Conservation (phyloP, 306 rosid genomes). For the Betula pendula region DNA sequence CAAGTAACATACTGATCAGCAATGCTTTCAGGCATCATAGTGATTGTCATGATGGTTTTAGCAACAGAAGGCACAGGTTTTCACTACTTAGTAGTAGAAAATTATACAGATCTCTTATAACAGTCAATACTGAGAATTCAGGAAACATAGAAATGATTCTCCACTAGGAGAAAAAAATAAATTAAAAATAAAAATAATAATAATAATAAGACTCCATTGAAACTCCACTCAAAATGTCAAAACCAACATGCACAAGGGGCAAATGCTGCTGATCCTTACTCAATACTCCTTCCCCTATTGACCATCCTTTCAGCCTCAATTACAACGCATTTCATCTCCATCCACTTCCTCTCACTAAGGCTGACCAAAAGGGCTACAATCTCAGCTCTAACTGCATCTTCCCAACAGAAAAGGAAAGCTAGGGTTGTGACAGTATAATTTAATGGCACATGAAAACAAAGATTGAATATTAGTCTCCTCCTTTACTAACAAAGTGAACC, state of each 20-base stretch:
- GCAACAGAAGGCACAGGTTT: background rate
- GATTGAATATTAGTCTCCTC: too few relatives aligned
- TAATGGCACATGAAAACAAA: too few relatives aligned
- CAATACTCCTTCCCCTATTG: background rate
- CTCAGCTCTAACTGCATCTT: too few relatives aligned
- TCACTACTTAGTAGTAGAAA: background rate
- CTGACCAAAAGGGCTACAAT: too few relatives aligned
- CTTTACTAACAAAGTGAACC: too few relatives aligned
- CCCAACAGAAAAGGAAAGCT: too few relatives aligned
- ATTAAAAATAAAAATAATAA: background rate
- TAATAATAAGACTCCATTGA: background rate
- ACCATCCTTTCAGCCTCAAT: background rate
- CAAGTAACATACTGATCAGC: slow-evolving; percentile 8
- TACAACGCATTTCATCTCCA: background rate
- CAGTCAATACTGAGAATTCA: background rate
- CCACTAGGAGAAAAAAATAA: background rate
- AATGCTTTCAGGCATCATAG: background rate
- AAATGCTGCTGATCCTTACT: background rate
- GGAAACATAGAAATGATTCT: background rate
- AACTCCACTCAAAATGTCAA: background rate
- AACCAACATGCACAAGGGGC: background rate
- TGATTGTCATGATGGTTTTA: slow-evolving; percentile 10
- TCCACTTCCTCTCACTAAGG: background rate
- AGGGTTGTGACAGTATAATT: too few relatives aligned
- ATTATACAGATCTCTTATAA: background rate